Evolutionary conservation across 78 protist species (phyloP).

Genomic region (Guillardia theta): DNA sequence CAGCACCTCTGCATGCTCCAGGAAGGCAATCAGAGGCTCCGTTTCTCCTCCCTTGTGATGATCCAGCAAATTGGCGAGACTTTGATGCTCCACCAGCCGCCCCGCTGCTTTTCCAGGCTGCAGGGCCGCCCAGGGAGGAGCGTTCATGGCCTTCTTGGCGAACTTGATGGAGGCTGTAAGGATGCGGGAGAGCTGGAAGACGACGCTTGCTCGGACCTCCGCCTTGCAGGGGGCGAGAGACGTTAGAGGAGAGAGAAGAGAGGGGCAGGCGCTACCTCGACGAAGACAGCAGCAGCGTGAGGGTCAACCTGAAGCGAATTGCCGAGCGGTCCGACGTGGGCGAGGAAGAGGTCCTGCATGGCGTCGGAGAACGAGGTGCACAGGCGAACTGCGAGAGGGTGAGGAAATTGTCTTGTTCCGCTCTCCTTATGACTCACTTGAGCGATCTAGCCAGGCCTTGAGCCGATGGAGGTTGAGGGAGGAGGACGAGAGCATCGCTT

Average conservation of each 20-base stretch:
- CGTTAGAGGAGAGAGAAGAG: neutral
- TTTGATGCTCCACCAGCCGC: neutral
- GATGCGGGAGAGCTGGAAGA: slow-evolving; percentile 27
- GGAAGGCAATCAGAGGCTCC: too few species aligned
- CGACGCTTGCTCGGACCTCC: neutral
- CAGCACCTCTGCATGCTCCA: too few species aligned
- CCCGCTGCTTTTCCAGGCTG: neutral
- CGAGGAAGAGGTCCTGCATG: slow-evolving; percentile 14
- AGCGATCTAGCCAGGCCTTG: slow-evolving; percentile 4
- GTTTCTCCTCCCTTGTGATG: too few species aligned
- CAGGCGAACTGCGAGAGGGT: neutral
- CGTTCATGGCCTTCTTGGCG: neutral
- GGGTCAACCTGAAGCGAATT: neutral
- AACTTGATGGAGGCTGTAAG: neutral
- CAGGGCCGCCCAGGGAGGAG: slow-evolving; percentile 11
- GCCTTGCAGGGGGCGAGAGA: neutral
- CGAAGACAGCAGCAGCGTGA: neutral
- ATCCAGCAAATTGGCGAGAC: too few species aligned
- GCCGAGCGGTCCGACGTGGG: neutral
- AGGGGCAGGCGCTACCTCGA: neutral
- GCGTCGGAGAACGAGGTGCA: slow-evolving; percentile 14
- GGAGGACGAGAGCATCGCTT: neutral
- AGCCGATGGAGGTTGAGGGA: neutral
- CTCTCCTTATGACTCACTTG: neutral
- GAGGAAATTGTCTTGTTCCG: neutral